Evolutionary conservation across 228 moss, liverwort and hornwort species (phyloP), one percentile per base, ranked within the genome.

Genomic region (Sphagnum magellanicum): DNA sequence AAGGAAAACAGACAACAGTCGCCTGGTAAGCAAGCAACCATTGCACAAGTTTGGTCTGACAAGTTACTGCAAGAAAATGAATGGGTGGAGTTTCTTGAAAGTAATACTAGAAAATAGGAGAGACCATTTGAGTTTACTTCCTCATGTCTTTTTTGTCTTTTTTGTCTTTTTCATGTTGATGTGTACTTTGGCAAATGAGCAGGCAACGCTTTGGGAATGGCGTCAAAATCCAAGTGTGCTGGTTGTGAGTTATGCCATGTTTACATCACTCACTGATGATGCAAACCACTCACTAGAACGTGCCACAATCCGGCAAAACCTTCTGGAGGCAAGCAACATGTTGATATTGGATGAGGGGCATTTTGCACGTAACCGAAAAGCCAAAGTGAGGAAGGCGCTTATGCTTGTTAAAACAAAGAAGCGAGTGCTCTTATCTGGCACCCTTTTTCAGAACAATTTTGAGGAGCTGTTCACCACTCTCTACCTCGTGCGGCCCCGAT

Each of bases 361-460:
- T 68, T 86, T 80, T 69, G 92, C 90, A 60, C 88, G 98, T 64
- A 94, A 94, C 63, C 83, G 67, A 69, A 70, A 73, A 67, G 88
- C 91, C 14, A 80, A 85, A 71, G 80, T 89, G 61, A 78, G 86
- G 49, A 83, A 78, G 57, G 83, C 89, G 50, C 76, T 98, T 53
- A 87, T 92, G 88, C 80, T 78, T 76, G 86, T 94, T 65, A 81
- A 78, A 67, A 93, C 98, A 65, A 82, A 86, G 65, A 72, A 85
- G 65, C 85, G 98, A 61, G 80, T 98, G 65, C 78, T 98, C 68
- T 75, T 98, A 57, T 98, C 98, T 66, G 98, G 98, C 67, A 98
- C 98, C 65, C 66, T 98, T 64, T 98, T 98, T 55, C 98, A 98
- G 63, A 98, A 98, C 70, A 98, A 98, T 70, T 94, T 98, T 71